Evolutionary conservation across 2,329 filamentous ascomycete genomes (phyloP), one percentile per base, ranked within the genome.

Genomic region (Botrytis tulipae): DNA sequence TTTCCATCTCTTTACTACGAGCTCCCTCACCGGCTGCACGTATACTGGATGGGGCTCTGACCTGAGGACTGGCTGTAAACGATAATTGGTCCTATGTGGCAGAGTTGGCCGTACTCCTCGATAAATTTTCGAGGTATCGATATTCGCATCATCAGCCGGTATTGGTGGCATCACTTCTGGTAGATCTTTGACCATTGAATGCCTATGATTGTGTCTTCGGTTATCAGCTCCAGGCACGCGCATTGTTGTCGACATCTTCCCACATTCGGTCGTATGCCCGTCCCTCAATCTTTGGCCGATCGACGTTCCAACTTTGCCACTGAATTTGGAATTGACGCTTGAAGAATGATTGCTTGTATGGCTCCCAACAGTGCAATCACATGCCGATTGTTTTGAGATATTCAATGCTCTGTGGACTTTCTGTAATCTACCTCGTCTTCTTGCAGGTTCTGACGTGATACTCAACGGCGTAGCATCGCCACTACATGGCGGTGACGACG

Each of bases 11-110:
- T 77, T 79, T 6, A 80, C 78, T 4, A 79, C 78, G 12, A 80
- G 71, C 54, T 80, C 78, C 51, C 75, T 77, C 3, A 80, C 79
- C 6, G 79, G 79, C 54, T 81, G 79, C 6, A 81, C 74, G 48
- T 78, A 80, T 6, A 80, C 76, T 29, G 76, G 77, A 70, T 80
- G 79, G 20, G 77, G 77, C 37, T 80, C 79, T 1, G 78, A 80
- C 10, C 76, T 75, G 40, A 80, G 74, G 14, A 77, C 73, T 35
- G 78, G 73, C 18, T 79, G 76, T 22, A 80, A 57, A 10, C 73
- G 74, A 63, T 78, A 77, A 18, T 77, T 77, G 18, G 75, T 70
- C 29, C 18, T 61, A 18, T 54, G 29, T 61, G 40, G 61, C 29
- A 32, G 59, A 5, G 60, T 42, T 42, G 69, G 62, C 14, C 61